phyloP scores from a whole-genome alignment of 1,139 yeast genomes.

The Protomyces lactucae-debilis region DNA sequence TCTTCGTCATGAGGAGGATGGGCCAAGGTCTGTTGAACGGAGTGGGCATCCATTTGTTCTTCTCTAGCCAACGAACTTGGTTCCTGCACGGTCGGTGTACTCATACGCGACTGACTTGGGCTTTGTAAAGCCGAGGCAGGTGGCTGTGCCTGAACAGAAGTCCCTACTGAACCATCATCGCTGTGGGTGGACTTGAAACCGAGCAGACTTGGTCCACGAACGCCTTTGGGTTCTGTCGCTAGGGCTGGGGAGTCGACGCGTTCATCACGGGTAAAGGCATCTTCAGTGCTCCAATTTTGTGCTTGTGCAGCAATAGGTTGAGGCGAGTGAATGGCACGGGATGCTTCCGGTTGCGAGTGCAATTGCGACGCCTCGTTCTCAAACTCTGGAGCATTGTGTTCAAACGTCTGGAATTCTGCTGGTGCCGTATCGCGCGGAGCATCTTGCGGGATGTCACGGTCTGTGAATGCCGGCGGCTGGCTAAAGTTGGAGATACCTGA shows the following conservation, averaged over 20 bases:
- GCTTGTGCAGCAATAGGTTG: slow-evolving; percentile 11
- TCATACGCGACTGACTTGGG: slow-evolving; percentile 1
- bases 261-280: slow-evolving; percentile 18
- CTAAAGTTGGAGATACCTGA: neutral
- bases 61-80: neutral
- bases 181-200: slow-evolving; percentile 2
- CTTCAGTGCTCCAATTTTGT: slow-evolving; percentile 22
- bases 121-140: slow-evolving; percentile 10
- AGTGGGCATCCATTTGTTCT: neutral
- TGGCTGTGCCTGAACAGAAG: slow-evolving; percentile 17
- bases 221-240: neutral
- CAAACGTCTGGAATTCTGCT: neutral
- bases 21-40: slow-evolving; percentile 7
- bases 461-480: neutral
- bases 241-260: slow-evolving; percentile 7
- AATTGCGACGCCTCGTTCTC: neutral
- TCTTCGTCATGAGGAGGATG: slow-evolving; percentile 15
- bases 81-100: neutral
- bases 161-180: slow-evolving; percentile 17
- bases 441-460: neutral
- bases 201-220: neutral
- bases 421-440: neutral
- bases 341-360: neutral
- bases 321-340: slow-evolving; percentile 6
- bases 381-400: neutral